Evolutionary conservation across 208 protist species (phyloP).

Genomic region (Ichthyophonus hoferi): DNA sequence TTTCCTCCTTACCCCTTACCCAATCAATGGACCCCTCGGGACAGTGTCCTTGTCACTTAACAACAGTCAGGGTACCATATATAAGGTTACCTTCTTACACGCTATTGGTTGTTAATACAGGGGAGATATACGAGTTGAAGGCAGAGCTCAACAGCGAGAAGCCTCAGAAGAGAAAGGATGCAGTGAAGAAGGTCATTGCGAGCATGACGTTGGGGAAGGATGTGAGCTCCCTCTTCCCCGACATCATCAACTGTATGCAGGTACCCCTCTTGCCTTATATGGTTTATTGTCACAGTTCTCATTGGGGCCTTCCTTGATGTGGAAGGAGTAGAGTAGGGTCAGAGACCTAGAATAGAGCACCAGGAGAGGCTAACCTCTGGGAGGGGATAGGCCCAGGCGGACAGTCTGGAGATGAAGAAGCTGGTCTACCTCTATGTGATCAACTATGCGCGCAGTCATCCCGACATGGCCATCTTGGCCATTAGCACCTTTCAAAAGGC

Average conservation of each 20-base stretch:
- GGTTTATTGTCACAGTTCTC: no score
- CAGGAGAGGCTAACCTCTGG: no score
- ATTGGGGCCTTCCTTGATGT: no score
- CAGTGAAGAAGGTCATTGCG: conserved; percentile 92
- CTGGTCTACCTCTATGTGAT: conserved; percentile 97
- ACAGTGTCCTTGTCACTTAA: no score
- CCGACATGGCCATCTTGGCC: conserved; percentile 91
- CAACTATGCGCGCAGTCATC: conserved; percentile 90
- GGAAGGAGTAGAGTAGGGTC: no score
- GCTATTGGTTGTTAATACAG: no score
- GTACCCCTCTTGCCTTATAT: no score
- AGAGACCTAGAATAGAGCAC: no score
- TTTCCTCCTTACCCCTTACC: neutral
- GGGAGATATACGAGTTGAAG: conserved; percentile 48
- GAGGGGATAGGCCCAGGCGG: conserved; percentile 63
- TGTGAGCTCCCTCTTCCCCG: conserved; percentile 66
- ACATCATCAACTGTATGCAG: conserved; percentile 87
- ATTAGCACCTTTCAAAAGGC: conserved; percentile 90
- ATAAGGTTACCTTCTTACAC: no score
- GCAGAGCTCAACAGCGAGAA: conserved; percentile 43
- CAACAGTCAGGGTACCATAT: no score
- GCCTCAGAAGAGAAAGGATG: conserved; percentile 77
- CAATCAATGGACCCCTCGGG: neutral
- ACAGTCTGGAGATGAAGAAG: conserved; percentile 93
- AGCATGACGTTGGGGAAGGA: conserved; percentile 97